Evolutionary conservation across 345 rosid genomes (phyloP).

Genomic region (Sonneratia caseolaris): DNA sequence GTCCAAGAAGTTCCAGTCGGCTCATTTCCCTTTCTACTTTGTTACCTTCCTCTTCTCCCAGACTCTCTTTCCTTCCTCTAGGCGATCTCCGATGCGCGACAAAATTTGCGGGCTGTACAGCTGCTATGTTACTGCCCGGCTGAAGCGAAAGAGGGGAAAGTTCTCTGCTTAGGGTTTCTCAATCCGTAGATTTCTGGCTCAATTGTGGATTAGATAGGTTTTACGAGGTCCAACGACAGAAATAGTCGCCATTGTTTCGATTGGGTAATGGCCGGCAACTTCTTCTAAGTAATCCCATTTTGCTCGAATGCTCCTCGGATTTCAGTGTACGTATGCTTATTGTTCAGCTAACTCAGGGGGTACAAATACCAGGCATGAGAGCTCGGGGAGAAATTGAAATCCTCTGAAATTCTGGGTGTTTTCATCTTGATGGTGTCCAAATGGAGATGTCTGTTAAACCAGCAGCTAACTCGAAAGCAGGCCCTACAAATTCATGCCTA

Average conservation of each 20-base stretch:
- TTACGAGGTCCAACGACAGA: too few relatives aligned
- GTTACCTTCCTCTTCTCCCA: neutral
- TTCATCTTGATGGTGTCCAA: slow-evolving; percentile 8
- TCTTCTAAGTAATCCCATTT: neutral
- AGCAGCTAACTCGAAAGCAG: slow-evolving; percentile 20
- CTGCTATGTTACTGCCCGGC: neutral
- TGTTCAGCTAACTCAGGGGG: neutral
- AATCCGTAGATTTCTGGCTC: neutral
- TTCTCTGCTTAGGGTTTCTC: neutral
- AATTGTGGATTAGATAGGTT: neutral
- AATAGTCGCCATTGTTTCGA: neutral
- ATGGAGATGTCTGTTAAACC: slow-evolving; percentile 17
- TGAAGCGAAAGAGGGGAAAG: neutral
- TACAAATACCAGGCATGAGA: neutral
- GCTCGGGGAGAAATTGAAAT: neutral
- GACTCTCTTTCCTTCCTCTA: too few relatives aligned
- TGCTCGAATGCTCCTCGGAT: neutral
- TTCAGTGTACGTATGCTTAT: neutral
- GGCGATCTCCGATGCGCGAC: neutral
- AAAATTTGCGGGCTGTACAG: neutral
- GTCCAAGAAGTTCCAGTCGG: neutral
- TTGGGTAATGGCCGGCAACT: too few relatives aligned
- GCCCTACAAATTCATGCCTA: slow-evolving; percentile 44
- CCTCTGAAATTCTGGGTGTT: neutral
- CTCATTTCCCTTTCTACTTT: neutral